Percentiles rank a stretch among this genome's conserved stretches.
phyloP scores from a whole-genome alignment of 2,329 filamentous ascomycete species.

The Colletotrichum tropicicola region DNA sequence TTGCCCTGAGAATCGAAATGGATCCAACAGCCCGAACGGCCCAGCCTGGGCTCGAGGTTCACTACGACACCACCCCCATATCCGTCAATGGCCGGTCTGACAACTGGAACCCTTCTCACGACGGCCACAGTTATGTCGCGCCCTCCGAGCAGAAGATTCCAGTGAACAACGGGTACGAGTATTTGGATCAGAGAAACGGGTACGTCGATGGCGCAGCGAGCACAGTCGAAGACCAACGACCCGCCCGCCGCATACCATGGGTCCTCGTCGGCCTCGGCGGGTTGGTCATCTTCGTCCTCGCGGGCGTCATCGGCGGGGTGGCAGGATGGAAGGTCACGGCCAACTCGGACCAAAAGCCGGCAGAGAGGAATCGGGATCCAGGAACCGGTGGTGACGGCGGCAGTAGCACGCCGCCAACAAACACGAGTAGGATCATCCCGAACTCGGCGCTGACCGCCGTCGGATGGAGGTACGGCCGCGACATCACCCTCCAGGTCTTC shows the following conservation, averaged over 20 bases:
- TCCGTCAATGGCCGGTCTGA: neutral
- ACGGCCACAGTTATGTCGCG: neutral
- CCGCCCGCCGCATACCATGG: neutral
- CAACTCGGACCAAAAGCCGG: neutral
- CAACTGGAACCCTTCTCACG: neutral
- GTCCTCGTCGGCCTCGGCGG: neutral
- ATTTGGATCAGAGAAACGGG: no score
- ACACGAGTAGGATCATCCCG: slow-evolving; percentile 9
- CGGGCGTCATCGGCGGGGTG: slow-evolving; percentile 15
- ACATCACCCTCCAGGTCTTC: slow-evolving; percentile 14
- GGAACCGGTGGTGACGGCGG: neutral
- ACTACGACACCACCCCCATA: neutral
- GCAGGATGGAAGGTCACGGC: slow-evolving; percentile 20
- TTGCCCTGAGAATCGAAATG: no score
- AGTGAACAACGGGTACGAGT: neutral
- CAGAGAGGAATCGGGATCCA: neutral
- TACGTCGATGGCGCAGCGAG: neutral
- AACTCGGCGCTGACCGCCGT: slow-evolving; percentile 20
- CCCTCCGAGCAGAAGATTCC: neutral
- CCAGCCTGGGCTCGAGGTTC: slow-evolving; percentile 4
- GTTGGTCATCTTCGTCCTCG: neutral
- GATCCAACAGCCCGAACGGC: neutral
- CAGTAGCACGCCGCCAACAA: neutral
- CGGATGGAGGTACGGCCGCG: slow-evolving; percentile 17
- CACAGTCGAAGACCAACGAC: neutral